Base-by-base conservation (phyloP, 768 basidiomycete genomes). In the Boletus huronensis region DNA sequence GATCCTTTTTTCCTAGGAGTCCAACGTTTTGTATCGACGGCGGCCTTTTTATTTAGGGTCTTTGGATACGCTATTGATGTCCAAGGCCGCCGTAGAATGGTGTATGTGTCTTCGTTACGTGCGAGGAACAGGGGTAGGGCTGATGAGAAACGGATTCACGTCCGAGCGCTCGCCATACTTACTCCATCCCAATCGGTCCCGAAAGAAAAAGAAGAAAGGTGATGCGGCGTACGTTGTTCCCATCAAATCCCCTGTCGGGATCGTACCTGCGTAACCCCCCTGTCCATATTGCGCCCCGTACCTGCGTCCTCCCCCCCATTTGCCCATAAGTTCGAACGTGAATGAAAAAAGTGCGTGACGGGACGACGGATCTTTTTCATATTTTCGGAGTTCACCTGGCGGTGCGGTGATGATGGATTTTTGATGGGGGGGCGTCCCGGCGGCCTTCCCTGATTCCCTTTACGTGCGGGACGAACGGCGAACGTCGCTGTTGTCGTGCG, bases 391-490 rank as follows among this genome's bases (percentile, higher is more conserved):
- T 28, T 21, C 35, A 44, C 7, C 40, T 43, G 31, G 39, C 25
- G 45, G 17, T n/a, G 47, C 58, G 53, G 54, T 49, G 42, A 57
- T 66, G 51, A 48, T 40, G 13, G 29, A 29, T 32, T 7, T 29
- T 46, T 60, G 61, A 63, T 60, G 46, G 40, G 35, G 44, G 43
- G 29, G 44, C 29, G 45, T n/a, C 40, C 32, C 26, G 41, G 58
- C 29, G 56, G 50, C 50, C 46, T 61, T 53, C 42, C 47, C 40
- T 57, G 47, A 40, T 55, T 50, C 26, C 47, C 25, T 53, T 66
- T 66, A 68, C 66, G 66, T 68, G 57, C 57, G 49, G 23, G 36
- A 38, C n/a, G 42, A 28, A 43, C 48, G 35, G 46, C 31, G 26
- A 53, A 55, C 34, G 34, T 29, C 41, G 47, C 45, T 29, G 29